A percentile compares a stretch with the other conserved stretches of the same genome.
These are phyloP conservation scores for Rhododendron simsii DNA, from an alignment of 148 eudicot genomes.

Conservation along the genomic window DNA sequence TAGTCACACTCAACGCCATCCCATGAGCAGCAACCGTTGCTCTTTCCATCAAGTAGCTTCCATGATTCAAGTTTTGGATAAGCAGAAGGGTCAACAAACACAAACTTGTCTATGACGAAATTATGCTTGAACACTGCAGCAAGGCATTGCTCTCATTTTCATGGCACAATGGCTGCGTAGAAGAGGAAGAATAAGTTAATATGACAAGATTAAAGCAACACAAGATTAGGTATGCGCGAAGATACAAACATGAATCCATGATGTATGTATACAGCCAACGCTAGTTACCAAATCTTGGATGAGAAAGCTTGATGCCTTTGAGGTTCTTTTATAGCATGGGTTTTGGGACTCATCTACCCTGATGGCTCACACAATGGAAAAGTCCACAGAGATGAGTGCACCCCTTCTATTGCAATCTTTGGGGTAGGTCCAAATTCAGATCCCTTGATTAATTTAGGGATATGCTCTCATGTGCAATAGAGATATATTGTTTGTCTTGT, in stretches of 20 bases:
- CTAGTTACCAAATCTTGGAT: background rate
- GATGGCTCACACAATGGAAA: background rate
- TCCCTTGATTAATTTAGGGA: too few species aligned
- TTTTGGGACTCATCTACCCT: background rate
- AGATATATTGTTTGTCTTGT: too few species aligned
- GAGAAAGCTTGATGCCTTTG: background rate
- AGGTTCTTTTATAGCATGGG: background rate
- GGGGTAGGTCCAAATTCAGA: too few species aligned
- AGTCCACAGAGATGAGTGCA: background rate
- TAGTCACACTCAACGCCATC: background rate
- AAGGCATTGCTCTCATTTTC: background rate
- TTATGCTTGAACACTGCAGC: background rate
- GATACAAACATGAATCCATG: background rate
- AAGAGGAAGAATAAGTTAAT: background rate
- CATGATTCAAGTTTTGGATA: background rate
- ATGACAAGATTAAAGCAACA: background rate
- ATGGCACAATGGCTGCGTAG: background rate
- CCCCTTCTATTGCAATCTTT: too few species aligned
- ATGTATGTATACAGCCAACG: background rate
- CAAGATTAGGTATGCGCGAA: background rate
- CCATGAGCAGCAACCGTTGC: background rate
- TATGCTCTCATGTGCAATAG: too few species aligned
- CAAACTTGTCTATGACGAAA: background rate
- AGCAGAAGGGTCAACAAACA: background rate
- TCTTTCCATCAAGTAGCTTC: background rate